These are phyloP conservation scores for Aspergillus transmontanensis DNA, from an alignment of 2,329 filamentous ascomycete genomes.

Conservation along the genomic window DNA sequence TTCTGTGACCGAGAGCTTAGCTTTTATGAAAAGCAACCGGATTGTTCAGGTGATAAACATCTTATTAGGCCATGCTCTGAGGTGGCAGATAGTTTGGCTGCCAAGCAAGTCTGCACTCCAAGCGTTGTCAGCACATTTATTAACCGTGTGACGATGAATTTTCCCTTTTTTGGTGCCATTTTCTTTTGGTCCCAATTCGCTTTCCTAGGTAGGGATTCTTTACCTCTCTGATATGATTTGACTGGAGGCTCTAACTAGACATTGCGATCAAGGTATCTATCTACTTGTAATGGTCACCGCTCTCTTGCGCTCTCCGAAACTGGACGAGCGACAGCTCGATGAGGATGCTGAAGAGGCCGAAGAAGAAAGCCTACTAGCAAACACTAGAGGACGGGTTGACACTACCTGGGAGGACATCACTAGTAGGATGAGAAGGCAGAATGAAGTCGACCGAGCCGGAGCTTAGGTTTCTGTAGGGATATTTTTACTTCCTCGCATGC, in stretches of 20 bases:
- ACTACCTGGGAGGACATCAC: conserved; percentile 89
- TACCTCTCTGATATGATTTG: not conserved
- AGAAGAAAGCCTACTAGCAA: conserved; percentile 87
- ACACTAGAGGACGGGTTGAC: conserved; percentile 77
- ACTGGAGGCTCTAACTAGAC: not conserved
- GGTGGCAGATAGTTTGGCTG: conserved; percentile 67
- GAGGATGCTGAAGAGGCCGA: conserved; percentile 90
- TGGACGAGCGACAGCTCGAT: conserved; percentile 77
- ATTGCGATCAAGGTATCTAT: conserved; percentile 60
- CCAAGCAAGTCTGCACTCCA: conserved; percentile 82
- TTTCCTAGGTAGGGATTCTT: conserved; percentile 64
- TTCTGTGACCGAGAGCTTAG: conserved; percentile 77
- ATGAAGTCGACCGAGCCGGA: conserved; percentile 11
- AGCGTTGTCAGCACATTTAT: conserved; percentile 90
- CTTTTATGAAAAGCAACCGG: conserved; percentile 66
- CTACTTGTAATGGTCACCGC: conserved; percentile 77
- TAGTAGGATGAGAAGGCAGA: conserved; percentile 49
- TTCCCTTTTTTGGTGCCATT: conserved; percentile 91
- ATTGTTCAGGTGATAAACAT: conserved; percentile 68
- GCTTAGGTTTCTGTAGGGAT: not conserved
- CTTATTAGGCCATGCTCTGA: conserved; percentile 84
- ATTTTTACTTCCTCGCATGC: not conserved
- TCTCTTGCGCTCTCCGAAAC: conserved; percentile 75
- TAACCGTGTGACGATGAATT: conserved; percentile 89
- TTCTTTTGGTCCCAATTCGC: conserved; percentile 96